phyloP scores from a whole-genome alignment of 169 alveolate genomes.

The Eimeria falciformis region DNA sequence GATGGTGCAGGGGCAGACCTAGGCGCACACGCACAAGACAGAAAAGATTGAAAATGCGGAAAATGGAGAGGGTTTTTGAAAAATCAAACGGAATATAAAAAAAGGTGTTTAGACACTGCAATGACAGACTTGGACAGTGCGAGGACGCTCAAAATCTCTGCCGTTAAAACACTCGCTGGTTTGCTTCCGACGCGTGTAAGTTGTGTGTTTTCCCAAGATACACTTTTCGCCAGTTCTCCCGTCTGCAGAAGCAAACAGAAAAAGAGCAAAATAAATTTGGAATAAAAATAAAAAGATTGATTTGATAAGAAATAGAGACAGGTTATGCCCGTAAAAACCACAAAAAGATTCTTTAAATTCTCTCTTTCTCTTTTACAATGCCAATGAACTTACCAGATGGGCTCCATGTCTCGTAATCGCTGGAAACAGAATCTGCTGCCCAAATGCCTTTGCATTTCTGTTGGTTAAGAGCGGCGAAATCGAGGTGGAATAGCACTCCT shows the following conservation, averaged over 20 bases:
- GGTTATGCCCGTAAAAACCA: background rate
- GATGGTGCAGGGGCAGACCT: conserved; percentile 96
- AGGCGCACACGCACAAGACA: background rate
- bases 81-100: background rate
- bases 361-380: background rate
- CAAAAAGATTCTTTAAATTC: background rate
- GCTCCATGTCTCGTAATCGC: conserved; percentile 98
- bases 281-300: background rate
- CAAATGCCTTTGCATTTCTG: conserved; percentile 96
- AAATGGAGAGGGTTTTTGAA: background rate
- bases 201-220: conserved; percentile 84
- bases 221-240: conserved; percentile 64
- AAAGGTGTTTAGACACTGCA: background rate
- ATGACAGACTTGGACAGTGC: background rate
- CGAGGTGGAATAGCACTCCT: conserved; percentile 95
- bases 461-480: conserved; percentile 96
- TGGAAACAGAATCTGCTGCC: conserved; percentile 94
- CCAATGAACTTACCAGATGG: conserved; percentile 77
- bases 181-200: conserved; percentile 96
- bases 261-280: background rate
- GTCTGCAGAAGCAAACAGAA: background rate
- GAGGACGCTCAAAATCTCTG: conserved; percentile 94
- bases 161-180: conserved; percentile 98
- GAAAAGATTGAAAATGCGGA: background rate
- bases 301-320: background rate